Evolutionary conservation across 495 filamentous ascomycete genomes (phyloP).

Genomic region (Podospora comata): DNA sequence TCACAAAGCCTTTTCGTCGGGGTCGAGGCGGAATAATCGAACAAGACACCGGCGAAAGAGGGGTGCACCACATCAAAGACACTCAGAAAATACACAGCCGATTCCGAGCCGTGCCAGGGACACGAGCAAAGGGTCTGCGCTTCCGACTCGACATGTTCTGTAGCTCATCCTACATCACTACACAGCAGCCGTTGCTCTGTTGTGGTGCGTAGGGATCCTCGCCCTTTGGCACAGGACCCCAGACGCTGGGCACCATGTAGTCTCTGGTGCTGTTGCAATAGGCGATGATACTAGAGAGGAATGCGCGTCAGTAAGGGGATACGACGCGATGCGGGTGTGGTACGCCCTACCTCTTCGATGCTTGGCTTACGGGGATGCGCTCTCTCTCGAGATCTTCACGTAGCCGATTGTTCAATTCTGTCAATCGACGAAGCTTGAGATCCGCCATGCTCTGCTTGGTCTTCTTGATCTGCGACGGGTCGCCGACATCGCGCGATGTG

Average conservation of each 20-base stretch:
- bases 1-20: background rate
- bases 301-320: conserved; percentile 11
- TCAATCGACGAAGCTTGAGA: conserved; percentile 91
- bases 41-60: conserved; percentile 5
- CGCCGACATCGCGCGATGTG: conserved; percentile 55
- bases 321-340: background rate
- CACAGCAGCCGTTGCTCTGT: conserved; percentile 85
- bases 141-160: conserved; percentile 8
- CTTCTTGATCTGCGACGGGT: conserved; percentile 73
- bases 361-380: conserved; percentile 91
- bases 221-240: conserved; percentile 87
- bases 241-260: conserved; percentile 97
- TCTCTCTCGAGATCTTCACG: conserved; percentile 93
- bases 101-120: background rate
- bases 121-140: background rate
- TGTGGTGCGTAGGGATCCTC: conserved; percentile 97
- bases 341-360: conserved; percentile 72
- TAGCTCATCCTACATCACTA: conserved; percentile 67
- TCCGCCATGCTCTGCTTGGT: conserved; percentile 99
- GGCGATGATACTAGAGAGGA: conserved; percentile 71
- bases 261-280: conserved; percentile 96
- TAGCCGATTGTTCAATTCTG: conserved; percentile 90
- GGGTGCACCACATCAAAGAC: background rate
- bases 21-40: background rate
- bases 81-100: conserved; percentile 12